Base-by-base conservation (phyloP, 2,329 filamentous ascomycete genomes). In the Penicillium thymicola region DNA sequence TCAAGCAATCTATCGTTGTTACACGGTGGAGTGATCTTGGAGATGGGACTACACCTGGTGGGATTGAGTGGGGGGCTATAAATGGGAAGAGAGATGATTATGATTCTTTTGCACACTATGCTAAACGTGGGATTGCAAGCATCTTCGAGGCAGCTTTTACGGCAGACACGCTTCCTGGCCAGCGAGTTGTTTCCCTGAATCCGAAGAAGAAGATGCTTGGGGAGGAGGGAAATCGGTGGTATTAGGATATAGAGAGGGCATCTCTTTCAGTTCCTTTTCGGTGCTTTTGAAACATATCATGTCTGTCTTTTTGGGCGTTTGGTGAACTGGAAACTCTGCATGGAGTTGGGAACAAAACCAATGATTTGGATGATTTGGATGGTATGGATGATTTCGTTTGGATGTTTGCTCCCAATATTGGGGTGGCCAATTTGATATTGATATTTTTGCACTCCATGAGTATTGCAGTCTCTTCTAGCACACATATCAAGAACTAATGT, bases 1-100 rank as follows among this genome's bases (percentile, higher is more conserved):
- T 87, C 70, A 85, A 82, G 62, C 83, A 86, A 55, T 79, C 81
- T 1, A 78, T 87, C 52, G 77, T 84, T 5, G 80, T 86, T 5
- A 86, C 84, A 8, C 72, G 84, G 18, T 87, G 84, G 84, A 81
- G 79, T 58, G 84, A 87, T 69, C 67, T 87, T 16, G 84, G 84
- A 1, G 77, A 84, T 67, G 82, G 82, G 2, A 76, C 70, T 2
- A 76, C 74, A 10, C 81, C 83, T 2, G 36, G 45, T 23, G 72
- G 72, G 11, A 77, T 72, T 4, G 81, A 85, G 59, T 86, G 84
- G 80, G 78, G 78, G 11, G 80, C 83, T n/a, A 75, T 80, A 36
- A 82, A 82, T 63, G 81, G 81, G 5, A 60, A 74, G 13, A 61
- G 66, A 0, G 67, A 69, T 2, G 69, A 66, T 16, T 86, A 81